A percentile compares a stretch with the other conserved stretches of the same genome.
Evolutionary conservation across 805 yeast species (phyloP).

Genomic region (Wickerhamomyces pijperi): DNA sequence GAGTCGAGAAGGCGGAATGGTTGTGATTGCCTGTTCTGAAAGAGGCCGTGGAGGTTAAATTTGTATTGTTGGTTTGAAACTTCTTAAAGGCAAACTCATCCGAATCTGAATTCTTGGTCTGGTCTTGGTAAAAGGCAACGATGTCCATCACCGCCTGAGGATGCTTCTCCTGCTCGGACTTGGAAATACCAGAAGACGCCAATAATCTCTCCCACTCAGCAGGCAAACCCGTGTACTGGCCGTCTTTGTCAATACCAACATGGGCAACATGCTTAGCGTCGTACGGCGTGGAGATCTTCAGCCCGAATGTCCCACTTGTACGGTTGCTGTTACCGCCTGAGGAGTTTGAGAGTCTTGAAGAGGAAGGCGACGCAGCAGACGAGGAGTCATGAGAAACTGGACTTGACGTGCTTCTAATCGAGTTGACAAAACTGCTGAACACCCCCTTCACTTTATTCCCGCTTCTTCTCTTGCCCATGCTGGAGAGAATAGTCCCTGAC

Average conservation of each 20-base stretch:
- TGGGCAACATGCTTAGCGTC: conserved; percentile 92
- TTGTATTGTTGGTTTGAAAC: conserved; percentile 9
- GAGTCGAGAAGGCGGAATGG: conserved; percentile 12
- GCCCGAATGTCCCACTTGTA: too few relatives aligned
- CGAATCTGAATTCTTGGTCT: conserved; percentile 12
- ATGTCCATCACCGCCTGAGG: conserved; percentile 94
- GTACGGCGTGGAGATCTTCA: conserved; percentile 60
- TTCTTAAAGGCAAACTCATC: conserved; percentile 9
- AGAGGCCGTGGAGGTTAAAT: conserved; percentile 29
- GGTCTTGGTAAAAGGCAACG: conserved; percentile 61
- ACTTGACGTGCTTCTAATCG: conserved; percentile 29
- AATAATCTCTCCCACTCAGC: conserved; percentile 84
- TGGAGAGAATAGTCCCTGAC: too few relatives aligned
- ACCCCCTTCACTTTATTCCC: conserved; percentile 49
- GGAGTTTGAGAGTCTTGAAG: neutral
- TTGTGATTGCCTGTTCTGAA: conserved; percentile 16
- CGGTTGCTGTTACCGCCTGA: neutral
- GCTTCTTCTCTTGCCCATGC: conserved; percentile 23
- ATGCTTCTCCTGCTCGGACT: conserved; percentile 83
- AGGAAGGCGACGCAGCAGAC: neutral
- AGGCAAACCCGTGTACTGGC: conserved; percentile 88
- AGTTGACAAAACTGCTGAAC: conserved; percentile 34
- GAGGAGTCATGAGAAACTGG: neutral
- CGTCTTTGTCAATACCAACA: conserved; percentile 73
- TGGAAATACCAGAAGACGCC: conserved; percentile 79